Evolutionary conservation across 257 asterid genomes (phyloP).

Genomic region (Thymus mandschuricus): DNA sequence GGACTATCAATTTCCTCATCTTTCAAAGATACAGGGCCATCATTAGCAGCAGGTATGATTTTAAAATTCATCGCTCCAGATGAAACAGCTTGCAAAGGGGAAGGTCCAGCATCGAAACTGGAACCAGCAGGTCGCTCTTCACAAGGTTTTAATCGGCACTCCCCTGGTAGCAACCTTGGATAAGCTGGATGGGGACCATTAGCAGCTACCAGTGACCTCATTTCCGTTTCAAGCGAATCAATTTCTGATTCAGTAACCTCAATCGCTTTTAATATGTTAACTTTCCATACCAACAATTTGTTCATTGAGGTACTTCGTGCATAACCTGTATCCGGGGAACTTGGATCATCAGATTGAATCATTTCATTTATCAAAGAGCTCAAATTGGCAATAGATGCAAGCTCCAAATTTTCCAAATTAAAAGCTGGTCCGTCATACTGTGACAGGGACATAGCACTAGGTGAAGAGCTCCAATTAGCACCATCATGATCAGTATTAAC

Average conservation of each 20-base stretch:
- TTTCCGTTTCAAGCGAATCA: conserved; percentile 86
- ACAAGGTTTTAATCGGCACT: conserved; percentile 44
- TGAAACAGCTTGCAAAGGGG: conserved; percentile 48
- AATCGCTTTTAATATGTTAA: conserved; percentile 64
- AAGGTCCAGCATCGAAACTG: conserved; percentile 42
- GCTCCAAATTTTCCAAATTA: conserved; percentile 72
- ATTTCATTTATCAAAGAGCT: conserved; percentile 63
- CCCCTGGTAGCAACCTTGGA: conserved; percentile 49
- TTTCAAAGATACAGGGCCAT: conserved; percentile 39
- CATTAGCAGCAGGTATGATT: conserved; percentile 42
- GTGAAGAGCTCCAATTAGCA: conserved; percentile 58
- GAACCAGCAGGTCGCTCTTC: conserved; percentile 54
- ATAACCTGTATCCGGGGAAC: conserved; percentile 55
- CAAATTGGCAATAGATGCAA: conserved; percentile 58
- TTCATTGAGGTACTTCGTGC: conserved; percentile 63
- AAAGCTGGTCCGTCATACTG: conserved; percentile 55
- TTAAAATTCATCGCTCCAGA: conserved; percentile 39
- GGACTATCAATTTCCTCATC: conserved; percentile 77
- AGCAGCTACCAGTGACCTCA: conserved; percentile 55
- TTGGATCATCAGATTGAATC: conserved; percentile 61
- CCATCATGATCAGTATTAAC: conserved; percentile 45
- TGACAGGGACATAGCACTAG: conserved; percentile 47
- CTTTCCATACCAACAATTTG: conserved; percentile 76
- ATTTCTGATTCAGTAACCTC: conserved; percentile 86
- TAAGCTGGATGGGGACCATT: conserved; percentile 44